phyloP scores from a whole-genome alignment of 805 yeast genomes.

The Hanseniaspora clermontiae region DNA sequence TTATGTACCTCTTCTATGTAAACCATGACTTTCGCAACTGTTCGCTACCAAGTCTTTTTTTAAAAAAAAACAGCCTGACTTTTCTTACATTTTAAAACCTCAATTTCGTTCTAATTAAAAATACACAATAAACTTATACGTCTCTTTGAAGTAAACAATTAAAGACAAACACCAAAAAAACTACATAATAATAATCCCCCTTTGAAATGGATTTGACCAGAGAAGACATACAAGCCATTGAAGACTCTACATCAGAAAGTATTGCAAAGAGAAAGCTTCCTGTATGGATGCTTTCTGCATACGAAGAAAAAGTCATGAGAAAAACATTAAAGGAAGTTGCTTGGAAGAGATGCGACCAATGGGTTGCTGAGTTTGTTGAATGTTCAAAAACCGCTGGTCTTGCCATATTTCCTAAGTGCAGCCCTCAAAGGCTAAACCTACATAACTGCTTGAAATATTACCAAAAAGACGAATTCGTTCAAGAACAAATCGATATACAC shows the following conservation, averaged over 20 bases:
- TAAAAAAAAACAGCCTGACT: no score
- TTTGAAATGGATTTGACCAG: constrained; percentile 11
- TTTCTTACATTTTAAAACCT: no score
- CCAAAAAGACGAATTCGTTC: constrained; percentile 53
- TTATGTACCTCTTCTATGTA: no score
- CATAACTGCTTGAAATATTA: constrained; percentile 48
- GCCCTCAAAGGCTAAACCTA: constrained; percentile 44
- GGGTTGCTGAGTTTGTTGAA: constrained; percentile 51
- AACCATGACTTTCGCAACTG: no score
- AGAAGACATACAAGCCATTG: constrained; percentile 13
- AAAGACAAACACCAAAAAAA: not conserved
- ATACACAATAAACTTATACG: no score
- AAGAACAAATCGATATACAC: constrained; percentile 52
- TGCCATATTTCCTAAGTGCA: constrained; percentile 56
- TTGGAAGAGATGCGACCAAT: constrained; percentile 52
- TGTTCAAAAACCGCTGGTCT: constrained; percentile 55
- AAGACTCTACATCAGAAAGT: constrained; percentile 18
- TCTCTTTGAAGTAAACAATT: not conserved
- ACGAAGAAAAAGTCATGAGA: constrained; percentile 61
- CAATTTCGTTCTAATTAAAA: no score
- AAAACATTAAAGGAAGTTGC: constrained; percentile 57
- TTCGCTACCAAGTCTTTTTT: no score
- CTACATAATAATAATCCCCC: not conserved
- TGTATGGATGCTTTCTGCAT: constrained; percentile 63
- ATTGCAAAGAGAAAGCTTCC: constrained; percentile 34